A percentile compares a stretch with the other conserved stretches of the same genome.
Evolutionary conservation across 768 basidiomycete species (phyloP).

Genomic region (Saitozyma sp.): DNA sequence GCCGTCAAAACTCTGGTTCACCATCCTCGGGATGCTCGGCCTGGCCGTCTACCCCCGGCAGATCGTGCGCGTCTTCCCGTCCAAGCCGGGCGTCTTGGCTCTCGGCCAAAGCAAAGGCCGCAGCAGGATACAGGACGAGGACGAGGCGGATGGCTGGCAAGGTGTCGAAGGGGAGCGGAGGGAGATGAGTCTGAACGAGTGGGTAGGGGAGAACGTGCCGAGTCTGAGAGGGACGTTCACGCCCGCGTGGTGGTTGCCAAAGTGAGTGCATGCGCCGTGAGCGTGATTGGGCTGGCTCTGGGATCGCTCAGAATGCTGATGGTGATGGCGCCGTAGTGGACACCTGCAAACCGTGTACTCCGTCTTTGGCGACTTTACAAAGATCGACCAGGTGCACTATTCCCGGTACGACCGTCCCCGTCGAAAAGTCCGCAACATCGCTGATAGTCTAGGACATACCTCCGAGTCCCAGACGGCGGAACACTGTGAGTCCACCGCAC

Average conservation of each 20-base stretch:
- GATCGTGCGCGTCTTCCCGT: constrained; percentile 29
- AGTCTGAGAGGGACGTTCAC: constrained; percentile 43
- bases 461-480: constrained; percentile 56
- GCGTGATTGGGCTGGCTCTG: background rate
- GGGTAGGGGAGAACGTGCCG: constrained; percentile 40
- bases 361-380: constrained; percentile 53
- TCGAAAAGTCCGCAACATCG: background rate
- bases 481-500: constrained; percentile 45
- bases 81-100: constrained; percentile 14
- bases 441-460: constrained; percentile 44
- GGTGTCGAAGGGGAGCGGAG: background rate
- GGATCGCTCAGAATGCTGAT: background rate
- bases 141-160: constrained; percentile 1
- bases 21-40: constrained; percentile 31
- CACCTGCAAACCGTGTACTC: constrained; percentile 55
- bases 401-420: constrained; percentile 36
- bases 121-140: background rate
- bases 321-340: constrained; percentile 36
- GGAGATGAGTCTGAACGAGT: constrained; percentile 21
- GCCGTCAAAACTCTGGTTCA: background rate
- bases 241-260: constrained; percentile 52
- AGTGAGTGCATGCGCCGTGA: constrained; percentile 29
- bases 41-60: constrained; percentile 37
- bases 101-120: background rate
- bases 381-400: constrained; percentile 54